phyloP scores from a whole-genome alignment of 23 red algal species.

The Gracilaria vermiculophylla region DNA sequence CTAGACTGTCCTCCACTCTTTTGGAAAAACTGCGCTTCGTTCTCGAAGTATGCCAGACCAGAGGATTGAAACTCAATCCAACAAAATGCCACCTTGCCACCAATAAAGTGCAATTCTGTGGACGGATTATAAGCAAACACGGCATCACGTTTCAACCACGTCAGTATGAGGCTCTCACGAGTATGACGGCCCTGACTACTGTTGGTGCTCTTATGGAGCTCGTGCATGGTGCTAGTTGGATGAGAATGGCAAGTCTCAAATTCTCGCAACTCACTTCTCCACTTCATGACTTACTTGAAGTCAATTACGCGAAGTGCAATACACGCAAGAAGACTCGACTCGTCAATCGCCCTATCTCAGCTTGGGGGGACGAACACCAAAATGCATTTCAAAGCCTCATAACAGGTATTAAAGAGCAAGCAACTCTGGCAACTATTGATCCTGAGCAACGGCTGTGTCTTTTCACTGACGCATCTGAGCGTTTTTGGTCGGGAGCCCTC shows the following conservation, averaged over 20 bases:
- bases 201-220: constrained; percentile 19
- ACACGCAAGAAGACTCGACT: constrained; percentile 15
- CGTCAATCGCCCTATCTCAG: too few relatives aligned
- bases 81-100: neutral
- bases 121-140: neutral
- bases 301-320: too few relatives aligned
- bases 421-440: too few relatives aligned
- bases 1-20: neutral
- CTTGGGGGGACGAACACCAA: too few relatives aligned
- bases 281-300: neutral
- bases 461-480: too few relatives aligned
- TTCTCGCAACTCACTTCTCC: neutral
- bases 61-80: constrained; percentile 21
- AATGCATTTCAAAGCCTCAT: too few relatives aligned
- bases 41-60: neutral
- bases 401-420: too few relatives aligned
- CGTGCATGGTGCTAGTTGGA: constrained; percentile 30
- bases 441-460: too few relatives aligned
- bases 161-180: neutral
- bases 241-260: neutral
- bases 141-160: neutral
- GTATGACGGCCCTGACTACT: neutral
- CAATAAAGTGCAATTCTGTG: constrained; percentile 23
- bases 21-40: neutral
- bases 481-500: too few relatives aligned